Percentiles rank a stretch among this genome's conserved stretches.
Conservation (phyloP, 192 early-diverging fungal species). For the Kickxella alabastrina region DNA sequence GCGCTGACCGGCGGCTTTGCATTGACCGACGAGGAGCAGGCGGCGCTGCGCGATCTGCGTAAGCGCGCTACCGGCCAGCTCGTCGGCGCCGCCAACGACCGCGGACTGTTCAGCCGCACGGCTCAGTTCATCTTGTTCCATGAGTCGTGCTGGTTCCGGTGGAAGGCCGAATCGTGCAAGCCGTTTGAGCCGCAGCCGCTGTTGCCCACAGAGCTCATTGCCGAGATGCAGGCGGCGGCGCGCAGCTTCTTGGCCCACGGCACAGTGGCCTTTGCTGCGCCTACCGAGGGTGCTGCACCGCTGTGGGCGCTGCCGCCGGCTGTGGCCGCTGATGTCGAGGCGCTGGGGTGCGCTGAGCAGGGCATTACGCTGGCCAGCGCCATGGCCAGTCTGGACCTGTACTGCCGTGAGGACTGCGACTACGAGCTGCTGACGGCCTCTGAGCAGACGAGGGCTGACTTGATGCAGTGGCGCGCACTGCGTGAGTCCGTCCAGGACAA, state of each 20-base stretch:
- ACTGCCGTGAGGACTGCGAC: constrained; percentile 44
- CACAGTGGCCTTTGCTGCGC: not conserved
- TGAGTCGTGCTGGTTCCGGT: constrained; percentile 76
- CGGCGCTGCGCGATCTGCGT: constrained; percentile 55
- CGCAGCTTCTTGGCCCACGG: constrained; percentile 16
- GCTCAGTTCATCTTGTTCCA: constrained; percentile 64
- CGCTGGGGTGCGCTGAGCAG: constrained; percentile 21
- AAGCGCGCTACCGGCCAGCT: constrained; percentile 52
- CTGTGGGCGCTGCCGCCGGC: constrained; percentile 19
- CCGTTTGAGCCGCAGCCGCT: constrained; percentile 60
- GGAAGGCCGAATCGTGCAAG: constrained; percentile 77
- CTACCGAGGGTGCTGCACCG: not conserved
- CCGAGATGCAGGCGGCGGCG: constrained; percentile 32
- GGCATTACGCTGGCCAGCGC: constrained; percentile 21
- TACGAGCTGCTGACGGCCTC: constrained; percentile 43
- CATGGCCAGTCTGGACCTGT: constrained; percentile 32
- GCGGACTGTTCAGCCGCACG: constrained; percentile 61
- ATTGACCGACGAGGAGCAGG: constrained; percentile 41
- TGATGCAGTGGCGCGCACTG: constrained; percentile 46
- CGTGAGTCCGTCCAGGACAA: constrained; percentile 30
- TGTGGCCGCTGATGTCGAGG: constrained; percentile 6
- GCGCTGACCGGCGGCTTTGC: constrained; percentile 51
- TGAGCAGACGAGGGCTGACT: constrained; percentile 36
- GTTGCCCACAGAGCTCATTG: constrained; percentile 40
- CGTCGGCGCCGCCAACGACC: constrained; percentile 55